Conservation (phyloP, 345 rosid species). For the Triadica sebifera region DNA sequence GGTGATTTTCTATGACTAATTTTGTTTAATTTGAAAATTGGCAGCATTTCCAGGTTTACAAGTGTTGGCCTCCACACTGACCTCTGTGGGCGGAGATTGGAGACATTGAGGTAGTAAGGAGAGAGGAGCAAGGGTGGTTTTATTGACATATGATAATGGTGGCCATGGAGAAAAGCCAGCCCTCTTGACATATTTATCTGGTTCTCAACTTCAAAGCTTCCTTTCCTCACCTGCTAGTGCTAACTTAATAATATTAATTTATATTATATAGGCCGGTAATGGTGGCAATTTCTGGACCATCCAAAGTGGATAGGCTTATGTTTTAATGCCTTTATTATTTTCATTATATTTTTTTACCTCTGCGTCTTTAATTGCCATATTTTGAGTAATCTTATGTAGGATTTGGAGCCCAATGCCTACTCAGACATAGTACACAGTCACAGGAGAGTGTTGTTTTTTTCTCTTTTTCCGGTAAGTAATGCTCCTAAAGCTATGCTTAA, state of each 20-base stretch:
- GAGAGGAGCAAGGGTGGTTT: neutral
- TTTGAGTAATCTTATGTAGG: no score
- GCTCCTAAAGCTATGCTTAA: no score
- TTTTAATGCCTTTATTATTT: no score
- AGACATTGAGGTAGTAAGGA: neutral
- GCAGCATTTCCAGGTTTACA: neutral
- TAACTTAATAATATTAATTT: neutral
- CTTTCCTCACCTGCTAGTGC: neutral
- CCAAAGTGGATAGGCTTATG: neutral
- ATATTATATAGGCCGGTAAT: neutral
- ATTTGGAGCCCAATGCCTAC: no score
- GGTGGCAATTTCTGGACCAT: constrained; percentile 35
- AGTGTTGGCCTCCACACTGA: neutral
- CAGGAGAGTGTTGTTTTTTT: no score
- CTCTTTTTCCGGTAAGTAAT: no score
- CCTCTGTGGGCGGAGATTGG: neutral
- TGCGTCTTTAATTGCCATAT: no score
- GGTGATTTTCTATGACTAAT: neutral
- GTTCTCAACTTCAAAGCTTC: neutral
- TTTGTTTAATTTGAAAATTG: neutral
- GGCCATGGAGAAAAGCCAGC: neutral
- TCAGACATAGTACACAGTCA: no score
- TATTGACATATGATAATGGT: neutral
- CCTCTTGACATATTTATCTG: constrained; percentile 8
- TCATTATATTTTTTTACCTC: no score